Conservation (phyloP, 2,329 filamentous ascomycete species). For the Ophiostoma quercus region DNA sequence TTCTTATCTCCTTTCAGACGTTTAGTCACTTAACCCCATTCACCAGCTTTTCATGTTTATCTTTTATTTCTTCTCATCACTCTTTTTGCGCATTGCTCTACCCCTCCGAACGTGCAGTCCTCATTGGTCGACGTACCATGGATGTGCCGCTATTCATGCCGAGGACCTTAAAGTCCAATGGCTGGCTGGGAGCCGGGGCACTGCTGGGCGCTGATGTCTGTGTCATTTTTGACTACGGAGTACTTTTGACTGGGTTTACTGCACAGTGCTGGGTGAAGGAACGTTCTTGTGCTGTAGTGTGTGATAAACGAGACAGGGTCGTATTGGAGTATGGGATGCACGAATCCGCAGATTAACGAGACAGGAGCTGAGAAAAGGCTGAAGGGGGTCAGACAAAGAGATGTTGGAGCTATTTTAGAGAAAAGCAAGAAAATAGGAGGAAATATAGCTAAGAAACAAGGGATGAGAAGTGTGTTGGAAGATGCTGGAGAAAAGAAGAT, state of each 20-base stretch:
- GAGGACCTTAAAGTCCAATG: constrained; percentile 48
- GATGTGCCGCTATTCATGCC: constrained; percentile 51
- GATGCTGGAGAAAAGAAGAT: neutral
- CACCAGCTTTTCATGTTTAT: neutral
- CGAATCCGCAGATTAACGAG: constrained; percentile 2
- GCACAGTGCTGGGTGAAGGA: neutral
- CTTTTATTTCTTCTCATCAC: neutral
- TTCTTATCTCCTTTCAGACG: neutral
- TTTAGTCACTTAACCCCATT: neutral
- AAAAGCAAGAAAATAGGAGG: too few relatives aligned
- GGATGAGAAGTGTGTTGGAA: neutral
- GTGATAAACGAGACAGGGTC: neutral
- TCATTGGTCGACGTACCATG: constrained; percentile 35
- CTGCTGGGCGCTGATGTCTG: constrained; percentile 2
- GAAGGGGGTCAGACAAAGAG: neutral
- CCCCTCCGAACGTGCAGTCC: neutral
- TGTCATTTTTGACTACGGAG: neutral
- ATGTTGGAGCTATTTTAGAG: neutral
- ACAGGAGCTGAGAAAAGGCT: neutral
- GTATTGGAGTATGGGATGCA: neutral
- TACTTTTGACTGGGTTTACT: neutral
- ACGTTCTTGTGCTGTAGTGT: neutral
- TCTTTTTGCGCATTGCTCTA: neutral
- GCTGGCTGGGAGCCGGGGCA: constrained; percentile 22
- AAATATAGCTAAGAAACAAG: neutral